Evolutionary conservation across 805 yeast genomes (phyloP).

Genomic region (Yamadazyma endophytica): DNA sequence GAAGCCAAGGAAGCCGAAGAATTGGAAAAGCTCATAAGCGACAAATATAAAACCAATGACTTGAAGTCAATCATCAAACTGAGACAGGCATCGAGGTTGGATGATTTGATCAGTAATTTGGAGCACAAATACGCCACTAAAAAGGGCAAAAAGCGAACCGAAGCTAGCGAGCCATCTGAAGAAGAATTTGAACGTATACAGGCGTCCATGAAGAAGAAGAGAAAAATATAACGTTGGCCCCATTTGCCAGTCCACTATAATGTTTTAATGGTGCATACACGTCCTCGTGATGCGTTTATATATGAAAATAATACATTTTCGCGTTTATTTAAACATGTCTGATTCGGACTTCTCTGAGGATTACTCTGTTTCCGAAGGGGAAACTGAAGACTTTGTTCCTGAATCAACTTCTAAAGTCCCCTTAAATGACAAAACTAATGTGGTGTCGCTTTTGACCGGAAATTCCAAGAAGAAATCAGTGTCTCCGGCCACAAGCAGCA

Average conservation of each 20-base stretch:
- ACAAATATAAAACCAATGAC: constrained; percentile 36
- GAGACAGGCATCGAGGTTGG: constrained; percentile 41
- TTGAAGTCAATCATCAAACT: constrained; percentile 47
- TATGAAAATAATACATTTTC: no score
- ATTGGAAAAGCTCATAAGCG: constrained; percentile 35
- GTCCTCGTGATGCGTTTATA: no score
- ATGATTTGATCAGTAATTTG: constrained; percentile 42
- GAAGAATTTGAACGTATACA: constrained; percentile 45
- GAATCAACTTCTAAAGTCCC: constrained; percentile 13
- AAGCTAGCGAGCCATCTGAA: constrained; percentile 44
- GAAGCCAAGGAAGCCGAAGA: constrained; percentile 64
- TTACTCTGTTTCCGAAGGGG: neutral
- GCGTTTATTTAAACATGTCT: no score
- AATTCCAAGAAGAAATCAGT: constrained; percentile 4
- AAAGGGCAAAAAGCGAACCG: constrained; percentile 30
- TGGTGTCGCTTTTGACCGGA: constrained; percentile 6
- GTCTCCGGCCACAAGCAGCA: constrained; percentile 6
- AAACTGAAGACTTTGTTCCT: constrained; percentile 16
- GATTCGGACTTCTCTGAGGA: constrained; percentile 14
- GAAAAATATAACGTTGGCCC: constrained; percentile 1
- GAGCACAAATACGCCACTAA: constrained; percentile 47
- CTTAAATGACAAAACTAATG: constrained; percentile 21
- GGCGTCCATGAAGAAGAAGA: constrained; percentile 28
- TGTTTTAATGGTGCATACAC: no score
- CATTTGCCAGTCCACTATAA: neutral